Base-by-base conservation (phyloP, 331 rosid genomes). In the Dryas integrifolia region DNA sequence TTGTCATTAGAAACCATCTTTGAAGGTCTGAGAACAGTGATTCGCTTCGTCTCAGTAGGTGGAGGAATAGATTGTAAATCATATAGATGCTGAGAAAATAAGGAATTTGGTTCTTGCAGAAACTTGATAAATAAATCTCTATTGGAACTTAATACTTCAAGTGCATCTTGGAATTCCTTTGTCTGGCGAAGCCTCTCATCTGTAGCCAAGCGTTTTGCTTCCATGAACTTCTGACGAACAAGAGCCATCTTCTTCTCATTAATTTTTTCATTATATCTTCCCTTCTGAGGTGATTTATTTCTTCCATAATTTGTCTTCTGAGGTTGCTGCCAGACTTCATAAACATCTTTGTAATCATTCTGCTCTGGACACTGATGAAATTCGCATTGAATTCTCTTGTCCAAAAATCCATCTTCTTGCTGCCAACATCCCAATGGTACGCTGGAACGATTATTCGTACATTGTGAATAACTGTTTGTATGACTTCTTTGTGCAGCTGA, bases 21-120 rank as follows among this genome's bases (percentile, higher is more conserved):
- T 64, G 88, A 81, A 79, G 99, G 99, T 79, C 85, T 88, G 65
- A 95, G 87, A 74, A 95, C 91, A 68, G 97, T 92, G 70, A 92
- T 89, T 16, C 74, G 83, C 78, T 83, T 86, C 5, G 90, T 84
- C 80, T 87, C 92, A 21, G 76, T 72, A 15, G 85, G 81, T 8
- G 88, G 74, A 72, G 84, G 79, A 68, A 72, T 74, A 14, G 92
- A 87, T 45, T 79, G 87, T 38, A 82, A 41, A 26, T 90, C 93
- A 84, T 77, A 79, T 10, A 80, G 76, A 74, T 81, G 81, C 73
- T 81, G 89, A 72, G 96, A 88, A 80, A 77, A 61, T 26, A 80
- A 63, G 58, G 85, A 77, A 74, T 82, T 84, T 46, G 88, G 83
- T 72, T 87, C 88, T 72, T 89, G 97, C 73, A 88, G 72, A 82